Conservation (phyloP, 108 stramenopile genomes). For the Chaetoceros tenuissimus region DNA sequence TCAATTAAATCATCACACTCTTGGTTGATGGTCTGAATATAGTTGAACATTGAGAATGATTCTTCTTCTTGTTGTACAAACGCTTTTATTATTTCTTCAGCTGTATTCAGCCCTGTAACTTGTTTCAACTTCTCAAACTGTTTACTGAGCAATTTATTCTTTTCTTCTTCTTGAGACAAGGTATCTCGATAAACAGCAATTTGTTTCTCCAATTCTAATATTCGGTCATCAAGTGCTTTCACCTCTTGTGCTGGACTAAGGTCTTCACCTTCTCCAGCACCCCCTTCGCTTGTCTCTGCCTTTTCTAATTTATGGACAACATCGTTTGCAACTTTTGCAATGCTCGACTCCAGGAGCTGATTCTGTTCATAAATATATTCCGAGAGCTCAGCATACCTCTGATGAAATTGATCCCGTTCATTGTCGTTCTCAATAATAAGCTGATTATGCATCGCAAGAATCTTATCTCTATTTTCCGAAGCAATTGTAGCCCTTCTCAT, state of each 20-base stretch:
- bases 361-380: constrained; percentile 27
- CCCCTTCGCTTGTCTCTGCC: not conserved
- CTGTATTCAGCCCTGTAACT: constrained; percentile 22
- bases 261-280: constrained; percentile 7
- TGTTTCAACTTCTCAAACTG: constrained; percentile 25
- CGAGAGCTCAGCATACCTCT: constrained; percentile 20
- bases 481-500: constrained; percentile 44
- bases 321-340: constrained; percentile 41
- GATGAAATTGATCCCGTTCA: constrained; percentile 20
- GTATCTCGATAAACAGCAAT: constrained; percentile 11
- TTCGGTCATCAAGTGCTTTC: constrained; percentile 16
- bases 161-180: constrained; percentile 17
- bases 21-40: constrained; percentile 61
- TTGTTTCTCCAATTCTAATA: constrained; percentile 26
- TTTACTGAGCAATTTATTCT: constrained; percentile 18
- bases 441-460: constrained; percentile 35
- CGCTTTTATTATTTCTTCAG: constrained; percentile 25
- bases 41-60: constrained; percentile 62
- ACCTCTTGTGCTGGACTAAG: no score
- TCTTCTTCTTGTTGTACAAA: constrained; percentile 59
- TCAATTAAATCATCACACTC: constrained; percentile 48
- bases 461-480: constrained; percentile 44
- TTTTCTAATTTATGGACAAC: constrained; percentile 8
- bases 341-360: constrained; percentile 42
- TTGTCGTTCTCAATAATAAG: constrained; percentile 22